Base-by-base conservation (phyloP, 352 stramenopile species). In the Phytophthora fragariae region DNA sequence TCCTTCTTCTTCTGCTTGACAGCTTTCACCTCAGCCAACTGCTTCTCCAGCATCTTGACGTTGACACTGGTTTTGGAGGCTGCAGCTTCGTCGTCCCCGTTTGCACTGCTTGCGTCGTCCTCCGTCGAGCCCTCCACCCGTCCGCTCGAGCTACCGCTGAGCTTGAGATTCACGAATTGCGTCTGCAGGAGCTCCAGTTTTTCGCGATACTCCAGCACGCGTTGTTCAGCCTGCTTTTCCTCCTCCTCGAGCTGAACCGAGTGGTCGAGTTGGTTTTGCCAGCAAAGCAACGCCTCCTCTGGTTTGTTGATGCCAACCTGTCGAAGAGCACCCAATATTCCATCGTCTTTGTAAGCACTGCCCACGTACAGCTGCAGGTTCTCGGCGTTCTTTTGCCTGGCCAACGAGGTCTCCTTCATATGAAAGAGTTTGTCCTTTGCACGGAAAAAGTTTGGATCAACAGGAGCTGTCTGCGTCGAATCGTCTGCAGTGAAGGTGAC, bases 281-380 rank as follows among this genome's bases (percentile, higher is more conserved):
- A 94, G 72, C 89, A 93, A 29, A 90, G 58, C 46, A 93, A 70
- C 10, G 85, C 84, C 19, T 92, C 85, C 49, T 95, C 87, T 10
- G 84, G 84, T 46, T 88, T 84, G 80, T 94, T 94, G 70, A 94
- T 90, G 14, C 88, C 88, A 12, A 92, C 88, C 44, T 93, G 88
- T 5, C 88, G 86, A 47, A 95, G 70, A 0, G 88, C 77, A 0
- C 87, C 88, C 21, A 95, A 60, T 55, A 95, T 76, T 9, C 86
- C 88, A 52, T 94, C 86, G 58, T 93, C 86, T 58, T 89, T 90
- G 76, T 84, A 93, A 24, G 82, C 75, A 41, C 84, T 90, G 2
- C 86, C 86, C n/a, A 92, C 62, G 55, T 94, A 95, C 21, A 89
- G 52, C 47, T 92, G 87, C 35, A 94, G 76, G 56, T 68, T 86